A percentile compares a stretch with the other conserved stretches of the same genome.
These are phyloP conservation scores for Suhomyces chickasaworum DNA, from an alignment of 1,139 yeast species.

Conservation along the genomic window DNA sequence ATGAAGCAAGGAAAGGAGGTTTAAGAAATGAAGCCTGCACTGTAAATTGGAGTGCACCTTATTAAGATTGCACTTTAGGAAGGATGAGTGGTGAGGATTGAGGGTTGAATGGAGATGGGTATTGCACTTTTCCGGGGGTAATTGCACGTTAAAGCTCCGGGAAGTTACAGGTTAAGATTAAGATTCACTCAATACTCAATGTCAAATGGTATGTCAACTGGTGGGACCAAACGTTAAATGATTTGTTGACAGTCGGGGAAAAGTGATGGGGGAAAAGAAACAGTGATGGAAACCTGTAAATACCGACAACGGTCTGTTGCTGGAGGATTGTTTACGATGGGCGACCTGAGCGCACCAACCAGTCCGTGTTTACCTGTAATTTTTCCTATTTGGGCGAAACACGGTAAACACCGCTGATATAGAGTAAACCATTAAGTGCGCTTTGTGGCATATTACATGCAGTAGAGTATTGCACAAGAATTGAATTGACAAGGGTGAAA, in stretches of 20 bases:
- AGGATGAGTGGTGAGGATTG: neutral
- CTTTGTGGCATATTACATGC: neutral
- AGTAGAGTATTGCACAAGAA: no score
- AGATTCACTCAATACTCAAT: no score
- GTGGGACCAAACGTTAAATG: no score
- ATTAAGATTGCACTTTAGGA: neutral
- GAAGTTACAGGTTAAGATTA: neutral
- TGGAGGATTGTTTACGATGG: slow-evolving; percentile 1
- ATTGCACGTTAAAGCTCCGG: neutral
- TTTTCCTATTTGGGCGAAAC: slow-evolving; percentile 13
- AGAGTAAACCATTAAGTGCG: neutral
- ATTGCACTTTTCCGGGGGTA: neutral
- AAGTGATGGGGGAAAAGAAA: neutral
- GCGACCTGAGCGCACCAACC: neutral
- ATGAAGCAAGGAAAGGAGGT: neutral
- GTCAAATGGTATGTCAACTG: no score
- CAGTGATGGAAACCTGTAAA: neutral
- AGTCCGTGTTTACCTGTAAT: slow-evolving; percentile 7
- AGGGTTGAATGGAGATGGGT: neutral
- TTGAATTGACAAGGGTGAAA: no score
- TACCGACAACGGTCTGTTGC: neutral
- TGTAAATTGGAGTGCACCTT: neutral
- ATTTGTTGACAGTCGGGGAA: neutral
- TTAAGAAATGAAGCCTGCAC: neutral
- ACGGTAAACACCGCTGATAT: slow-evolving; percentile 4